Conservation (phyloP, 2,329 filamentous ascomycete species). For the Akanthomyces dipterigenus region DNA sequence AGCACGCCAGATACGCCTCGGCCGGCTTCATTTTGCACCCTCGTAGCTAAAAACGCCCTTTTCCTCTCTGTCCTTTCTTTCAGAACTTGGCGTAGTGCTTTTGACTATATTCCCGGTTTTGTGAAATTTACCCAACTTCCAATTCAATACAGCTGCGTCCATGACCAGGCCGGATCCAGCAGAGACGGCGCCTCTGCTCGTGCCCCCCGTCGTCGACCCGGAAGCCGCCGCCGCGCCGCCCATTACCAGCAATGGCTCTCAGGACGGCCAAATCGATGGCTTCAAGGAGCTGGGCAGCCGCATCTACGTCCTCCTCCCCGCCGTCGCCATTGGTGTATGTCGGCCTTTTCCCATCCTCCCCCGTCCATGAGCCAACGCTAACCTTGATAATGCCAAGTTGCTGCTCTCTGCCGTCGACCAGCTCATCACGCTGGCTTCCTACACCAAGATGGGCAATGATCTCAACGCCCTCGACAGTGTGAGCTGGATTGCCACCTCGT, state of each 20-base stretch:
- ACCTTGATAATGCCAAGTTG: conserved; percentile 37
- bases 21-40: too few relatives aligned
- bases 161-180: conserved; percentile 6
- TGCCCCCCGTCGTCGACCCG: not conserved
- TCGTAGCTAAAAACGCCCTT: too few relatives aligned
- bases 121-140: too few relatives aligned
- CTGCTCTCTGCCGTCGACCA: conserved; percentile 70
- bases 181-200: conserved; percentile 24
- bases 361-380: not conserved
- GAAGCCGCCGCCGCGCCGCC: conserved; percentile 8
- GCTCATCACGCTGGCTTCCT: conserved; percentile 71
- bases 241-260: not conserved
- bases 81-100: too few relatives aligned
- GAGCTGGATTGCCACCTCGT: conserved; percentile 61
- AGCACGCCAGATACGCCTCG: too few relatives aligned
- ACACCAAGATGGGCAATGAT: conserved; percentile 70
- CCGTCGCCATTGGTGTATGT: conserved; percentile 32
- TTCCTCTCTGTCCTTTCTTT: too few relatives aligned
- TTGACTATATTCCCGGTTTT: too few relatives aligned
- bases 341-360: not conserved
- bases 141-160: not conserved
- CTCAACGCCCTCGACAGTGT: conserved; percentile 67
- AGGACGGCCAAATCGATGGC: not conserved
- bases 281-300: conserved; percentile 26
- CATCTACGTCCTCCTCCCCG: conserved; percentile 31